Conservation (phyloP, 768 basidiomycete species). For the Mycena epipterygia region DNA sequence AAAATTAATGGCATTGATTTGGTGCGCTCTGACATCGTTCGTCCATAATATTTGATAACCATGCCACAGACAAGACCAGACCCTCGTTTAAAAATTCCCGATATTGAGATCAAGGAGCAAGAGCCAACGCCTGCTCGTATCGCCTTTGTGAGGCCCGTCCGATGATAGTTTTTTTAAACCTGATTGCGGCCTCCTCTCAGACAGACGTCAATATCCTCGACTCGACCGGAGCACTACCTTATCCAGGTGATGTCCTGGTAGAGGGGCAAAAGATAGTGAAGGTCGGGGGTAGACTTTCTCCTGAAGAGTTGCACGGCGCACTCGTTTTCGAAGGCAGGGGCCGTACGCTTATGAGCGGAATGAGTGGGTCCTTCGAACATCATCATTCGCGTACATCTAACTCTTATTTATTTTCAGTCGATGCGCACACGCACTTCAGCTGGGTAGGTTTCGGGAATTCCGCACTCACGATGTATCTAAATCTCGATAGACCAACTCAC, state of each 20-base stretch:
- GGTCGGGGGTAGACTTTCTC: constrained; percentile 42
- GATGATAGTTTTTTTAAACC: background rate
- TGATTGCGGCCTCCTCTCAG: background rate
- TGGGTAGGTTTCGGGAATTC: constrained; percentile 26
- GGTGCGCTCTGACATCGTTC: background rate
- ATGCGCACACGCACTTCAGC: constrained; percentile 50
- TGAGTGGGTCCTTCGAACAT: constrained; percentile 37
- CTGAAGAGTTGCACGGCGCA: constrained; percentile 38
- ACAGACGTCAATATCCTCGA: constrained; percentile 51
- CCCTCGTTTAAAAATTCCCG: constrained; percentile 22
- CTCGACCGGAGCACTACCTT: constrained; percentile 49
- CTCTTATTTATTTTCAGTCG: constrained; percentile 35
- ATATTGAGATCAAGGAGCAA: constrained; percentile 16
- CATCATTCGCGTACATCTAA: background rate
- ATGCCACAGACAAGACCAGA: constrained; percentile 25
- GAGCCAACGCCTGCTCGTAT: background rate
- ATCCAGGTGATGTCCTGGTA: constrained; percentile 50
- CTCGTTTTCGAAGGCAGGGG: constrained; percentile 46
- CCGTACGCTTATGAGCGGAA: constrained; percentile 52
- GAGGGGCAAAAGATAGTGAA: constrained; percentile 45
- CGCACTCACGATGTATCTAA: background rate
- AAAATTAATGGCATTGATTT: constrained; percentile 27
- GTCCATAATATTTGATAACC: background rate
- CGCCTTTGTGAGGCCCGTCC: constrained; percentile 20
- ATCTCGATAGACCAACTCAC: constrained; percentile 41